These are phyloP conservation scores for Elaphomyces granulatus DNA, from an alignment of 495 filamentous ascomycete species.

Conservation along the genomic window DNA sequence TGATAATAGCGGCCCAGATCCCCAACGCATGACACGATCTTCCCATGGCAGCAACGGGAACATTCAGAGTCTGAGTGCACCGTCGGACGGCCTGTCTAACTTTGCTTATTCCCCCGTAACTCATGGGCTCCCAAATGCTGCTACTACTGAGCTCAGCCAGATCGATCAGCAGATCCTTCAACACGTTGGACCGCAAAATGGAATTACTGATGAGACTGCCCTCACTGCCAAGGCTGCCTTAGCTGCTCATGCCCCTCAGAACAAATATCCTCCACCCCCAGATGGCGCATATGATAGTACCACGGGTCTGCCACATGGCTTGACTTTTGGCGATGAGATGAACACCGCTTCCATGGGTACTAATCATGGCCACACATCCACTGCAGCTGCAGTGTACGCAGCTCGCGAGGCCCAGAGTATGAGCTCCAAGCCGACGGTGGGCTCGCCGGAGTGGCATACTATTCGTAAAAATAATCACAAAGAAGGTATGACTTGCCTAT, in stretches of 20 bases:
- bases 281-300: slow-evolving; percentile 28
- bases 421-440: slow-evolving; percentile 70
- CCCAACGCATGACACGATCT: slow-evolving; percentile 30
- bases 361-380: slow-evolving; percentile 30
- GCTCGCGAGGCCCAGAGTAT: slow-evolving; percentile 32
- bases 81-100: slow-evolving; percentile 22
- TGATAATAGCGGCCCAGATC: slow-evolving; percentile 29
- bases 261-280: slow-evolving; percentile 32
- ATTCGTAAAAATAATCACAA: slow-evolving; percentile 97
- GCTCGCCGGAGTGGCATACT: slow-evolving; percentile 96
- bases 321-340: slow-evolving; percentile 34
- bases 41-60: slow-evolving; percentile 35
- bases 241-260: slow-evolving; percentile 29
- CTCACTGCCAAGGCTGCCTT: slow-evolving; percentile 33
- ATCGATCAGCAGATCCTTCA: slow-evolving; percentile 38
- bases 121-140: slow-evolving; percentile 23
- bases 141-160: slow-evolving; percentile 23
- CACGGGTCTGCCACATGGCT: slow-evolving; percentile 23
- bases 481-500: slow-evolving; percentile 70
- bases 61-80: slow-evolving; percentile 13
- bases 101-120: slow-evolving; percentile 25
- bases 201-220: slow-evolving; percentile 32
- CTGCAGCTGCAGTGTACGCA: slow-evolving; percentile 34
- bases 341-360: slow-evolving; percentile 22
- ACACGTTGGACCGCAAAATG: slow-evolving; percentile 33